Evolutionary conservation across 768 basidiomycete genomes (phyloP), one percentile per base, ranked within the genome.

Genomic region (Serendipita sp.): DNA sequence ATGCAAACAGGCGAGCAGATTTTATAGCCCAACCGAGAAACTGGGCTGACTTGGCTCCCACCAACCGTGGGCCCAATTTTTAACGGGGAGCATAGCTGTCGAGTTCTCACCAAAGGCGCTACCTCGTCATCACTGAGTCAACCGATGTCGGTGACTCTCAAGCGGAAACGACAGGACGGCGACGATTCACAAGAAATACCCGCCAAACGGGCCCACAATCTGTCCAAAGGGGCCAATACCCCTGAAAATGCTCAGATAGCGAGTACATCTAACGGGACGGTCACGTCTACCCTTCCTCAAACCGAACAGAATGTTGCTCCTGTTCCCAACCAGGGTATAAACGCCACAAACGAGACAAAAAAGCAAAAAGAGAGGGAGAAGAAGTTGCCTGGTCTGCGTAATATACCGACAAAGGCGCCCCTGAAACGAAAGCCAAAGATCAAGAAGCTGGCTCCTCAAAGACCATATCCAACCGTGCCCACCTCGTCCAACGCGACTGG

Each of bases 381-480:
- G 8, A 50, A 50, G 16, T 1, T 8, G 48, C 44, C 16, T 18
- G 18, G 48, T 18, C 5, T 8, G 2, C 48, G 18, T 50, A 31
- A 8, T 18, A 18, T 31, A 50, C 48, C 29, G 1, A 50, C 48
- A 8, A 50, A 50, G 16, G 48, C 8, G 33, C 48, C 52, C 58
- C 58, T 43, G 43, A 62, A 63, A 43, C 62, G 68, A 3, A 64
- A 50, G 69, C 73, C 70, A 69, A 72, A 71, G 65, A 80, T 86
- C 48, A 80, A 79, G 36, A 90, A 87, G 69, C 81, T 92, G 44
- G 80, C 77, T 2, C 86, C 90, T 10, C 79, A 82, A 5, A 80
- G 87, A 43, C 90, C 89, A 2, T 89, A 83, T 71, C 86, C 89
- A 36, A 83, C 83, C 0, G 86, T 91, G 3, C 80, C 88, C 34